These are phyloP conservation scores for Hylodesmum podocarpum DNA, from an alignment of 306 rosid genomes.

Conservation along the genomic window DNA sequence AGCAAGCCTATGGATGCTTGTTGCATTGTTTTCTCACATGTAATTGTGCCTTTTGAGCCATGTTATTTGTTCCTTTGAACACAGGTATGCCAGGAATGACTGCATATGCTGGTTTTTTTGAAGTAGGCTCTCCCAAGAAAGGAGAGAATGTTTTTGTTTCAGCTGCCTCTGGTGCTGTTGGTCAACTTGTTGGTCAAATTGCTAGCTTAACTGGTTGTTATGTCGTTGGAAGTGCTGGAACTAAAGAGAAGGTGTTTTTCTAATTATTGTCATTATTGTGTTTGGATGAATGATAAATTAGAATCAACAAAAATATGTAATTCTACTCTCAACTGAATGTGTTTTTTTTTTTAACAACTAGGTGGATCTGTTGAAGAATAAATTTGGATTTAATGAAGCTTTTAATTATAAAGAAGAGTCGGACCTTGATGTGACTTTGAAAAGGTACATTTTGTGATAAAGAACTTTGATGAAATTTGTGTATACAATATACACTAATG, in stretches of 20 bases:
- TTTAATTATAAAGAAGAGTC: constrained; percentile 40
- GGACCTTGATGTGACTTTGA: constrained; percentile 27
- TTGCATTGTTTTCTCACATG: not conserved
- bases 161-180: constrained; percentile 43
- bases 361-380: constrained; percentile 34
- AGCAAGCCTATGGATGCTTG: not conserved
- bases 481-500: not conserved
- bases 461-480: not conserved
- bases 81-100: constrained; percentile 53
- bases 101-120: constrained; percentile 41
- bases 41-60: not conserved
- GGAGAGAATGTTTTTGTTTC: constrained; percentile 45
- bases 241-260: constrained; percentile 38
- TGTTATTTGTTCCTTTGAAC: not conserved
- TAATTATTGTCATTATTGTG: not conserved
- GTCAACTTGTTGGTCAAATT: constrained; percentile 42
- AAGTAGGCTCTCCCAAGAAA: constrained; percentile 38
- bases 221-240: constrained; percentile 56
- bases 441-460: constrained; percentile 10
- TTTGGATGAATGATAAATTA: not conserved
- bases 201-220: constrained; percentile 33
- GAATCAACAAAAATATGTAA: not conserved
- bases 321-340: not conserved
- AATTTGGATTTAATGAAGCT: constrained; percentile 37
- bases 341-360: not conserved